Evolutionary conservation across 306 rosid species (phyloP).

Genomic region (Macrotyloma uniflorum): DNA sequence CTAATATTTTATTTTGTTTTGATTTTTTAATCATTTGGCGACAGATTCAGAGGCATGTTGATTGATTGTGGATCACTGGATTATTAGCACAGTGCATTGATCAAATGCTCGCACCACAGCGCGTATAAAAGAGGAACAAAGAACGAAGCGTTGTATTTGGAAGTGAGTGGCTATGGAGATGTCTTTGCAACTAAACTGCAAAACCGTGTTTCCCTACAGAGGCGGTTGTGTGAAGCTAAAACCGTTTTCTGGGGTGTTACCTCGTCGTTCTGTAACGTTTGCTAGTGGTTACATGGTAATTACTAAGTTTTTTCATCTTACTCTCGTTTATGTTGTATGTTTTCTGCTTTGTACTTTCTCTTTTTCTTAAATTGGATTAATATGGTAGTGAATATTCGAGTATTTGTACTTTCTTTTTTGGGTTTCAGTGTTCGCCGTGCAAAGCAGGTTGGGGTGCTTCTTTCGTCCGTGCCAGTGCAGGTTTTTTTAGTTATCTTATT

Average conservation of each 20-base stretch:
- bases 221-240: slow-evolving; percentile 43
- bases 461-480: slow-evolving; percentile 61
- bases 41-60: slow-evolving; percentile 9
- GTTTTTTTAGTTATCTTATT: slow-evolving; percentile 45
- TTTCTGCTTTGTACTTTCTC: not conserved
- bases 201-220: slow-evolving; percentile 48
- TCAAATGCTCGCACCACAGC: slow-evolving; percentile 3
- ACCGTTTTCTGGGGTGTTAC: slow-evolving; percentile 48
- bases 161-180: slow-evolving; percentile 56
- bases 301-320: not conserved
- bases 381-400: slow-evolving; percentile 14
- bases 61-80: not conserved
- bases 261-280: slow-evolving; percentile 39
- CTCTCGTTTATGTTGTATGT: not conserved
- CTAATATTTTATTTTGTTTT: not conserved
- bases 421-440: slow-evolving; percentile 60
- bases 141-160: slow-evolving; percentile 5
- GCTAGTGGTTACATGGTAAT: slow-evolving; percentile 43
- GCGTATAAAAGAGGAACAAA: slow-evolving; percentile 1
- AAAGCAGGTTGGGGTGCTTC: slow-evolving; percentile 50
- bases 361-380: not conserved
- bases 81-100: not conserved
- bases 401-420: not conserved
- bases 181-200: slow-evolving; percentile 54
- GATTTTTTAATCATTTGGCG: not conserved